Evolutionary conservation across 768 basidiomycete genomes (phyloP), one percentile per base, ranked within the genome.

Genomic region (Leucosporidium creatinivorum): DNA sequence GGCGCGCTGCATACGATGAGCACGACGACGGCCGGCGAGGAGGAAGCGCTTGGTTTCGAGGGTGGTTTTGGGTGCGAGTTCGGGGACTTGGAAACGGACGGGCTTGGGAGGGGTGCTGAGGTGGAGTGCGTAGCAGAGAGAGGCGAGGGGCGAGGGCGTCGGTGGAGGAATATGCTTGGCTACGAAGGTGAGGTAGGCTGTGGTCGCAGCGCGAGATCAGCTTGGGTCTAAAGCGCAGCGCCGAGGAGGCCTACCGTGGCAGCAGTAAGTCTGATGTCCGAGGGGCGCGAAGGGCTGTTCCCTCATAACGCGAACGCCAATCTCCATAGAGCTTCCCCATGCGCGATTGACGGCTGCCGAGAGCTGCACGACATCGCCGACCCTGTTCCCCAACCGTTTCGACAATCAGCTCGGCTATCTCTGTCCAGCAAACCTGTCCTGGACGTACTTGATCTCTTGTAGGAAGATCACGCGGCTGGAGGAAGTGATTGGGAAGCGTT

Each of bases 261-360:
- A 72, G 65, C 67, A 69, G 57, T 72, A 72, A 0, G 51, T 61
- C 19, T 64, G 26, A 7, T 21, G 28, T 0, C 36, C 62, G 39
- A 44, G 39, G 15, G 39, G 39, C 4, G 62, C 15, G 4, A 23
- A 13, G 21, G 66, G 55, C 33, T 67, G 57, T 39, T 72, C 65
- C 13, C 61, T 55, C 55, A 58, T 60, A 39, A 72, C 70, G 23
- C 65, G 52, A 10, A 72, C 70, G 25, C 70, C 70, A 54, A 72
- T 72, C 44, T 72, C 70, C 70, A 72, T 72, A 47, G 67, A 72
- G 61, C 70, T 71, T 23, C 67, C 67, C 70, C 70, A 72, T 0
- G 70, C 70, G 13, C 70, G 39, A 57, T 72, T 72, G 15, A 72
- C 70, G 0, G 62, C 64, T 17, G 54, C 55, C 31, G 62, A 61